A percentile compares a stretch with the other conserved stretches of the same genome.
Evolutionary conservation across 768 basidiomycete species (phyloP).

Genomic region (Pleurotus eryngii): DNA sequence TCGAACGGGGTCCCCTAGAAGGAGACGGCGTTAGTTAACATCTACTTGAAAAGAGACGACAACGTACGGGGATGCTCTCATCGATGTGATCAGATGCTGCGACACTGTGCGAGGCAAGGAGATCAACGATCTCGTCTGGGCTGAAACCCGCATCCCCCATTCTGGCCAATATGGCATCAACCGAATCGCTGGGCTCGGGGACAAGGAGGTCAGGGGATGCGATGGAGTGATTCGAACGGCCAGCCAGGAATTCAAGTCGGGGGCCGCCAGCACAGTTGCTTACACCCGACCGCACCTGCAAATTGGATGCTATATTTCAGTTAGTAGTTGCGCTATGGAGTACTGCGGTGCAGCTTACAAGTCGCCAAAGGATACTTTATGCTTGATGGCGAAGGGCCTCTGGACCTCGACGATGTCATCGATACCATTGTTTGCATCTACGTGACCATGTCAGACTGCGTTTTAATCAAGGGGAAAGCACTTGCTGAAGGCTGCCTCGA

Average conservation of each 20-base stretch:
- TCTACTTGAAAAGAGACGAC: constrained; percentile 5
- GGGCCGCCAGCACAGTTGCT: constrained; percentile 19
- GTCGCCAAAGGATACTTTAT: constrained; percentile 32
- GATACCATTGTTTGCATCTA: constrained; percentile 22
- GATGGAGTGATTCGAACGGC: background rate
- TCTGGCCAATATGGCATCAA: constrained; percentile 12
- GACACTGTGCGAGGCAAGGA: constrained; percentile 12
- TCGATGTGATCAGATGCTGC: constrained; percentile 15
- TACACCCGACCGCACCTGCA: constrained; percentile 26
- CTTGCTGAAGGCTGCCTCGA: constrained; percentile 20
- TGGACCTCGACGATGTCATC: constrained; percentile 31
- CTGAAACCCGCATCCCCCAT: constrained; percentile 14
- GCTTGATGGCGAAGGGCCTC: constrained; percentile 24
- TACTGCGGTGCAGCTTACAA: constrained; percentile 20
- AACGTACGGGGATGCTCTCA: constrained; percentile 16
- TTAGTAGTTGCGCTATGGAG: background rate
- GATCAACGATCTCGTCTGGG: constrained; percentile 12
- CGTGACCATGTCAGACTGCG: background rate
- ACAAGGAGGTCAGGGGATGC: constrained; percentile 1
- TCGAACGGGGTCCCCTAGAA: constrained; percentile 25
- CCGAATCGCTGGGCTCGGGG: constrained; percentile 5
- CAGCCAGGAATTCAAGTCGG: constrained; percentile 3
- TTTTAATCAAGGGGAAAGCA: background rate
- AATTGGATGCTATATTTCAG: constrained; percentile 25
- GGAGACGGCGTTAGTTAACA: constrained; percentile 4